Base-by-base conservation (phyloP, 2,329 filamentous ascomycete genomes). In the Sclerotinia minor region DNA sequence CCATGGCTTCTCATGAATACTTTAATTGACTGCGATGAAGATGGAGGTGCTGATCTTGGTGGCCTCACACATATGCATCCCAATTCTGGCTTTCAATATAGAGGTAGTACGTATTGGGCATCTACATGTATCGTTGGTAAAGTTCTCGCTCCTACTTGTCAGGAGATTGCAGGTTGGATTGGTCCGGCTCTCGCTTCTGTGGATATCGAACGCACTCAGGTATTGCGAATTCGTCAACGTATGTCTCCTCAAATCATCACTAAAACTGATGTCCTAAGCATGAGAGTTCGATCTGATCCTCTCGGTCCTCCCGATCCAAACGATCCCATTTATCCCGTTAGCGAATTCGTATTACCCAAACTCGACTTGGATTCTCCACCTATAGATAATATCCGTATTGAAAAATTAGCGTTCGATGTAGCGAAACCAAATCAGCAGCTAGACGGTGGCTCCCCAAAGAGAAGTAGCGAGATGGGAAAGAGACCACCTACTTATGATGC, bases 1-100 rank as follows among this genome's bases (percentile, higher is more conserved):
- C 89, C 90, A 3, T 93, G 90, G 79, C 83, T 92, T 49, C 87
- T 92, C 57, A 92, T 93, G 89, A 92, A 92, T 76, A 85, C 89
- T 5, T 82, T 93, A 54, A 87, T 92, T 71, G 90, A 92, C 76
- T 86, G 91, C 72, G 90, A 92, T 73, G 87, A 87, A 2, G 89
- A 91, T 75, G 83, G 83, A 5, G 87, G 87, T 3, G 87, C 85
- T 6, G 81, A 87, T 9, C 83, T 92, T 21, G 87, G 87, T 15
- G 82, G 89, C 45, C 83, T 93, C 11, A 89, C 87, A 1, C 88
- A 92, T 50, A 83, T 89, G 72, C 84, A 89, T 68, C 88, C 89
- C 0, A 82, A 88, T 72, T 88, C 87, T 71, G 90, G 90, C 21
- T 92, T 93, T 75, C 90, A 93, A 78, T 92, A 92, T 76, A 87